Percentiles rank a stretch among this genome's conserved stretches.
Evolutionary conservation across 495 filamentous ascomycete species (phyloP).

Genomic region (Letharia lupina): DNA sequence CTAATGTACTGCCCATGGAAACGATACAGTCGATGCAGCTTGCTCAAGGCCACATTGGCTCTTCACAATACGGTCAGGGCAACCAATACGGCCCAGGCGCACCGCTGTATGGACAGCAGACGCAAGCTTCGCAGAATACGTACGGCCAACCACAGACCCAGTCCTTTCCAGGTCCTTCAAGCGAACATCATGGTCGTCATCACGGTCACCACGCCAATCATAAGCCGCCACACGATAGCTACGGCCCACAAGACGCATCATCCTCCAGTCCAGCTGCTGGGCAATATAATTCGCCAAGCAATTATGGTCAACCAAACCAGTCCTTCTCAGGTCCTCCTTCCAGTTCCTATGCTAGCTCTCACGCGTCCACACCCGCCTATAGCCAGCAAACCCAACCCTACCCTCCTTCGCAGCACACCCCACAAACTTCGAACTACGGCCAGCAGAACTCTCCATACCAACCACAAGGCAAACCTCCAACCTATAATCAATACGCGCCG

Average conservation of each 20-base stretch:
- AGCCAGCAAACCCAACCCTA: conserved; percentile 17
- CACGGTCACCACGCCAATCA: conserved; percentile 7
- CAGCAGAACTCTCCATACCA: conserved; percentile 11
- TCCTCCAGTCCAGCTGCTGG: conserved; percentile 6
- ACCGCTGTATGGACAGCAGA: conserved; percentile 6
- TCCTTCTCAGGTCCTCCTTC: conserved; percentile 13
- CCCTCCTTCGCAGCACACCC: conserved; percentile 6
- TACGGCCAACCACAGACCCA: conserved; percentile 8
- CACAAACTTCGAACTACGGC: conserved; percentile 7
- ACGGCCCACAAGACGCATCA: conserved; percentile 10
- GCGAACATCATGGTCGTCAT: conserved; percentile 11
- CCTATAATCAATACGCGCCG: conserved; percentile 12
- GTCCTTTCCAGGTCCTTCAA: conserved; percentile 1
- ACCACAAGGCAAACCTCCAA: conserved; percentile 7
- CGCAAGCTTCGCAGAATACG: conserved; percentile 2
- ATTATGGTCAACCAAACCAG: conserved; percentile 13
- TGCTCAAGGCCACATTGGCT: neutral
- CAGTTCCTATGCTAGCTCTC: conserved; percentile 12
- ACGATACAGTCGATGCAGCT: too few species aligned
- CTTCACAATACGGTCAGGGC: conserved; percentile 6
- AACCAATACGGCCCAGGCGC: neutral
- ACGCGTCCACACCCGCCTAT: conserved; percentile 6
- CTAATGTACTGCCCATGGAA: neutral
- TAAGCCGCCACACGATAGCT: conserved; percentile 18
- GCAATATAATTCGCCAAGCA: conserved; percentile 2